These are phyloP conservation scores for Saposhnikovia divaricata DNA, from an alignment of 129 eudicot species.

Conservation along the genomic window DNA sequence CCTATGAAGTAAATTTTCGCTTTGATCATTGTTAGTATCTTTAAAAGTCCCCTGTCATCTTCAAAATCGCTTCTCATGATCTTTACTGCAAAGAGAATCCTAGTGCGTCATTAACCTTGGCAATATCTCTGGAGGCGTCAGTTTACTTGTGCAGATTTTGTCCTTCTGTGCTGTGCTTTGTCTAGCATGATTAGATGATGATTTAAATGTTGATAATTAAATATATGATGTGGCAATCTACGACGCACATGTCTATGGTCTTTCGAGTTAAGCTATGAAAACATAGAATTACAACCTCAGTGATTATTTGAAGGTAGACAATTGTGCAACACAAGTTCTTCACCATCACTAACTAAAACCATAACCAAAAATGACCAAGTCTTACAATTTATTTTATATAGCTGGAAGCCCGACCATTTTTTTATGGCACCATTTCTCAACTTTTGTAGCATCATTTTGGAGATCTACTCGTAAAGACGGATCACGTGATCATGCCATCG, in stretches of 20 bases:
- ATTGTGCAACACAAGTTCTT: conserved; percentile 9
- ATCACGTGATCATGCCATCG: background rate
- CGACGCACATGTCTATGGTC: background rate
- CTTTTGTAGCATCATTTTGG: background rate
- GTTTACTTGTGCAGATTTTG: too few relatives aligned
- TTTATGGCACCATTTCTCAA: background rate
- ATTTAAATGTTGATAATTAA: background rate
- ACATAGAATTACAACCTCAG: too few relatives aligned
- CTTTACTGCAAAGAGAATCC: background rate
- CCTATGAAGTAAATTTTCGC: conserved; percentile 20
- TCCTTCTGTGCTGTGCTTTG: conserved; percentile 14
- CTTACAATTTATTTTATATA: conserved; percentile 12
- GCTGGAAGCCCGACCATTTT: conserved; percentile 25
- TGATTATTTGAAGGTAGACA: too few relatives aligned
- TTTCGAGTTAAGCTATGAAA: conserved; percentile 17
- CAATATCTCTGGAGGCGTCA: background rate
- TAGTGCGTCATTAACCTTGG: background rate
- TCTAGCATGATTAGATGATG: conserved; percentile 4
- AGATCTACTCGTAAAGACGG: background rate
- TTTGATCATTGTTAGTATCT: conserved; percentile 12
- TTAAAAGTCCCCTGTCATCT: conserved; percentile 13
- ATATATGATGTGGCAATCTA: conserved; percentile 23
- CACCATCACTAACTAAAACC: conserved; percentile 8
- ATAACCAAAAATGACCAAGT: background rate
- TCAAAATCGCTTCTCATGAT: too few relatives aligned